Base-by-base conservation (phyloP, 1,284 basidiomycete species). In the Entoloma clypeatum region DNA sequence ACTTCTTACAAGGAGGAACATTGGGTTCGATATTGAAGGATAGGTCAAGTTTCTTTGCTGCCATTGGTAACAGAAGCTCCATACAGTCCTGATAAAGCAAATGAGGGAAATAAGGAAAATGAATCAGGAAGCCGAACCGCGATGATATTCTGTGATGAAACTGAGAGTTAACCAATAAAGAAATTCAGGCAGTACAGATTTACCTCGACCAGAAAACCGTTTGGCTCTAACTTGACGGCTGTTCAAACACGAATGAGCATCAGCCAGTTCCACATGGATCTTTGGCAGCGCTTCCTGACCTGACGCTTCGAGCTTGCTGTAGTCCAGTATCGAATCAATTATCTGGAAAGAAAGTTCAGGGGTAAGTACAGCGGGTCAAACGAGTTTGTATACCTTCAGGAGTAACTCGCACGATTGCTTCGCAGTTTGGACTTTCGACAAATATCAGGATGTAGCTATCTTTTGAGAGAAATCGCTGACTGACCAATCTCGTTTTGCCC, bases 321-420 rank as follows among this genome's bases (percentile, higher is more conserved):
- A 84, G 54, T 84, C 81, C 49, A 85, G 59, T 38, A 85, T 83
- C 2, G 79, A 82, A 57, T 84, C 81, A 50, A 85, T 85, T 55
- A 85, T 84, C 80, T 84, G 39, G 8, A 40, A 25, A 23, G 3
- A 27, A 23, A 24, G 29, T n/a, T 31, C 17, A 35, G 16, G 4
- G 5, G 36, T 8, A 11, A 28, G 10, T 36, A 11, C 21, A 22
- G 26, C 16, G 8, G 3, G 30, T 26, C 4, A 33, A 13, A 16
- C 10, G 36, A 31, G 19, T 35, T 14, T 11, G 19, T 48, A 23
- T 52, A 79, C 81, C 69, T 82, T 82, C 34, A 85, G 58, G 23
- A 85, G 59, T 10, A 84, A 64, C 53, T 84, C 81, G 55, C 81
- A 85, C 0, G 81, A 83, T 53, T 83, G 79, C 51, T 84, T 84